These are phyloP conservation scores for Penstemon davidsonii DNA, from an alignment of 257 asterid genomes.

Conservation along the genomic window DNA sequence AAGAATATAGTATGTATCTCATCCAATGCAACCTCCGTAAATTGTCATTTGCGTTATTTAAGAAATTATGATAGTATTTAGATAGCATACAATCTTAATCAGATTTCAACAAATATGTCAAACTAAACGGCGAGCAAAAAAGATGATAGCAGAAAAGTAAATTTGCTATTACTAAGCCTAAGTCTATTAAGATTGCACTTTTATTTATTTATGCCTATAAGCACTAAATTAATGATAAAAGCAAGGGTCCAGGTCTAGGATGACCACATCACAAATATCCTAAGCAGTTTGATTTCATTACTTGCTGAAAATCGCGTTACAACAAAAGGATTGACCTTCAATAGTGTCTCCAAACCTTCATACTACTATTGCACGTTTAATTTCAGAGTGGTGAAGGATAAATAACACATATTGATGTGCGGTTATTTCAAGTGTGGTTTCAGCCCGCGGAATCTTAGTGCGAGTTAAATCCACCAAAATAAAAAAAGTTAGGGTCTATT, in stretches of 20 bases:
- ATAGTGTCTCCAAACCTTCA: not conserved
- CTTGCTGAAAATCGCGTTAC: not conserved
- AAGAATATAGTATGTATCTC: too few relatives aligned
- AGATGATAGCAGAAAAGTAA: not conserved
- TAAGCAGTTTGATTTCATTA: too few relatives aligned
- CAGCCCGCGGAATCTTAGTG: not conserved
- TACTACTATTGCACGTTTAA: too few relatives aligned
- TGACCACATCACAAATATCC: not conserved
- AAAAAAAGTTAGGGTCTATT: too few relatives aligned
- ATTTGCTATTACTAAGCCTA: not conserved
- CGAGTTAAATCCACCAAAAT: too few relatives aligned
- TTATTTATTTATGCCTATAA: not conserved
- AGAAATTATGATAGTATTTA: too few relatives aligned
- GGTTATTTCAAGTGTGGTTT: not conserved
- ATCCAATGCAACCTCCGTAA: too few relatives aligned
- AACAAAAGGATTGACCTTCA: not conserved
- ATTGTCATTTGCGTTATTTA: too few relatives aligned
- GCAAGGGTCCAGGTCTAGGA: not conserved
- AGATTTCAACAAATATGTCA: too few relatives aligned
- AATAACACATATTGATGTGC: not conserved
- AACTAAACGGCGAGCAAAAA: not conserved
- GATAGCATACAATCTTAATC: not conserved
- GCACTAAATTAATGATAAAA: not conserved
- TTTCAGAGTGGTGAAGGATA: not conserved
- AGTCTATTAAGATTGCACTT: not conserved